A percentile compares a stretch with the other conserved stretches of the same genome.
Conservation (phyloP, 2,329 filamentous ascomycete species). For the Sporothrix pallida region DNA sequence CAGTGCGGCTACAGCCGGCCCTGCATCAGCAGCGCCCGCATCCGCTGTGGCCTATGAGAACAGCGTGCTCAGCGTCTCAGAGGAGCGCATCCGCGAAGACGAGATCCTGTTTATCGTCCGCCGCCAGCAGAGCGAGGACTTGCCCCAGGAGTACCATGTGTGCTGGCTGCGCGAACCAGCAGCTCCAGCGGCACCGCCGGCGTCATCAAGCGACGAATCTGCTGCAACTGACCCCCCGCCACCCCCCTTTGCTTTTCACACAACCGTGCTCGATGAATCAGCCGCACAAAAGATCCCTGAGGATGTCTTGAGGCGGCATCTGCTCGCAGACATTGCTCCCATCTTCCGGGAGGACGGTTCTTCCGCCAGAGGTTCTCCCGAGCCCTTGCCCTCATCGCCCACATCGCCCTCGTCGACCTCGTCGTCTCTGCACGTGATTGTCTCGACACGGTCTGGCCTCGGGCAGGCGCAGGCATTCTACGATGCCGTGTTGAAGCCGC, state of each 20-base stretch:
- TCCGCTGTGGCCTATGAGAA: constrained; percentile 13
- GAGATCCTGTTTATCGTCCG: constrained; percentile 45
- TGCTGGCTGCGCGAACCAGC: constrained; percentile 26
- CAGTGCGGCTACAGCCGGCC: constrained; percentile 9
- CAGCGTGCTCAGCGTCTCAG: constrained; percentile 34
- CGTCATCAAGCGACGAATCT: neutral
- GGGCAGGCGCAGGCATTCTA: constrained; percentile 63
- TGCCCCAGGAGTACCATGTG: constrained; percentile 6
- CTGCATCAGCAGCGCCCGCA: neutral
- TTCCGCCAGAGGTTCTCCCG: neutral
- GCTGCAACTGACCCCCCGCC: neutral
- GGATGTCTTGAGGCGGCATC: constrained; percentile 46
- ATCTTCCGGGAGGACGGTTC: constrained; percentile 37
- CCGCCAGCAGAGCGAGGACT: neutral
- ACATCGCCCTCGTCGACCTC: constrained; percentile 35
- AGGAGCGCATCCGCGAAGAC: constrained; percentile 34
- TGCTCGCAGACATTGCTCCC: constrained; percentile 48
- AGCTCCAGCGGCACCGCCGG: neutral
- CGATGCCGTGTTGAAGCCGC: constrained; percentile 58
- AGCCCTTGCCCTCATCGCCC: constrained; percentile 6
- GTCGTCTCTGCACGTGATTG: constrained; percentile 63
- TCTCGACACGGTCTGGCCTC: constrained; percentile 71
- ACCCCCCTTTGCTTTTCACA: constrained; percentile 37
- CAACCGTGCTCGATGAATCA: constrained; percentile 38
- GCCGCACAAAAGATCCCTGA: constrained; percentile 44